Evolutionary conservation across 1,139 yeast species (phyloP).

Genomic region (Blastobotrys illinoisensis): DNA sequence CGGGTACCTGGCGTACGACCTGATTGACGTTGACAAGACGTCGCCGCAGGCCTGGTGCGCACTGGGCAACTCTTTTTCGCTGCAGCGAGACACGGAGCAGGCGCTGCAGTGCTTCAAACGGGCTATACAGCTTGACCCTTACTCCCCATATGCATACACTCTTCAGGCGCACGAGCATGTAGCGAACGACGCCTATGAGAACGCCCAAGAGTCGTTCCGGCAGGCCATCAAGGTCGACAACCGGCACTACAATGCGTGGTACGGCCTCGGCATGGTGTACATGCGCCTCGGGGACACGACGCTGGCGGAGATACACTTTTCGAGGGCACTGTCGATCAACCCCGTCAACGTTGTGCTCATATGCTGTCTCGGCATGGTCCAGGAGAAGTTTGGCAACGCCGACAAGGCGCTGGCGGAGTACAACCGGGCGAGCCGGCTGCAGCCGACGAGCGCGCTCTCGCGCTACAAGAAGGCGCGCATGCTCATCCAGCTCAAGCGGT

Average conservation of each 20-base stretch:
- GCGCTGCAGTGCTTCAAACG: slow-evolving; percentile 84
- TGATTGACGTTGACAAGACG: slow-evolving; percentile 58
- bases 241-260: slow-evolving; percentile 89
- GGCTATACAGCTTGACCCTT: slow-evolving; percentile 65
- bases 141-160: slow-evolving; percentile 83
- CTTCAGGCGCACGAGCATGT: slow-evolving; percentile 91
- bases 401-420: slow-evolving; percentile 78
- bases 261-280: slow-evolving; percentile 94
- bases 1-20: slow-evolving; percentile 75
- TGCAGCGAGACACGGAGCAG: slow-evolving; percentile 80
- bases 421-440: slow-evolving; percentile 75
- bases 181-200: slow-evolving; percentile 83
- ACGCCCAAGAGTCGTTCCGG: slow-evolving; percentile 81
- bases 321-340: slow-evolving; percentile 81
- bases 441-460: slow-evolving; percentile 82
- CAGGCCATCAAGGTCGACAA: slow-evolving; percentile 71
- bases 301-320: slow-evolving; percentile 81
- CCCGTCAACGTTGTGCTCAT: slow-evolving; percentile 86
- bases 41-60: slow-evolving; percentile 90
- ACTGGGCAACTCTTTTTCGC: slow-evolving; percentile 81
- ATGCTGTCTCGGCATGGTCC: slow-evolving; percentile 92
- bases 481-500: slow-evolving; percentile 64
- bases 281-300: slow-evolving; percentile 78
- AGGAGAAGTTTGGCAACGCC: slow-evolving; percentile 67
- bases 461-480: slow-evolving; percentile 85